Evolutionary conservation across 192 early-diverging fungal species (phyloP), one percentile per base, ranked within the genome.

Genomic region (Coemansia sp.): DNA sequence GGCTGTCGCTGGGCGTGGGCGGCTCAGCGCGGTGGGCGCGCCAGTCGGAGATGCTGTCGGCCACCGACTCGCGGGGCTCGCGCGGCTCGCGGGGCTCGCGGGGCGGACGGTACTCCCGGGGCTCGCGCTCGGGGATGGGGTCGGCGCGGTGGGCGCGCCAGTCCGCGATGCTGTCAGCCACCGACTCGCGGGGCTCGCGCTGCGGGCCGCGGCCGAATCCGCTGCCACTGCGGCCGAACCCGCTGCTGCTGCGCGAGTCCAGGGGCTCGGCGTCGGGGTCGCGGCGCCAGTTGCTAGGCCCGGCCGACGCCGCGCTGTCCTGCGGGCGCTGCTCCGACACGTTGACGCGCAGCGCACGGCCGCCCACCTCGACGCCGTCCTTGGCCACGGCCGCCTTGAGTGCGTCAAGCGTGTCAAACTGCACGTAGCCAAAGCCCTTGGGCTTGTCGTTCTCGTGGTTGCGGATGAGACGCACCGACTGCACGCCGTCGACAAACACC

Each of bases 351-450:
- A 98, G 79, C 30, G 58, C 43, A 28, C 95, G 81, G 10, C 85
- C 81, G 42, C 77, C 69, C 14, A 92, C 58, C 42, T 74, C 80
- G 60, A 49, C 9, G 11, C 72, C 72, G 24, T 69, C 66, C 55
- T 39, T 48, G 7, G 77, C 81, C 55, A 96, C 78, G 33, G 93
- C 95, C 47, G 54, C 71, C 71, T 81, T 87, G 53, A 98, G 81
- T 28, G 82, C 87, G 18, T 95, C 91, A 17, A 87, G 48, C 41
- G 85, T 83, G 18, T 87, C 83, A 64, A 99, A 99, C 81, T 97
- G 92, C 43, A 93, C 87, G 74, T 97, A 99, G 18, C 93, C 94
- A 60, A 89, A 97, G 27, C 97, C 97, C 64, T 94, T 93, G 38
- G 86, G 84, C 67, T 81, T 83, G 30, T 85, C 87, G 43, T 67